These are phyloP conservation scores for Melastoma candidum DNA, from an alignment of 441 rosid genomes.

Conservation along the genomic window DNA sequence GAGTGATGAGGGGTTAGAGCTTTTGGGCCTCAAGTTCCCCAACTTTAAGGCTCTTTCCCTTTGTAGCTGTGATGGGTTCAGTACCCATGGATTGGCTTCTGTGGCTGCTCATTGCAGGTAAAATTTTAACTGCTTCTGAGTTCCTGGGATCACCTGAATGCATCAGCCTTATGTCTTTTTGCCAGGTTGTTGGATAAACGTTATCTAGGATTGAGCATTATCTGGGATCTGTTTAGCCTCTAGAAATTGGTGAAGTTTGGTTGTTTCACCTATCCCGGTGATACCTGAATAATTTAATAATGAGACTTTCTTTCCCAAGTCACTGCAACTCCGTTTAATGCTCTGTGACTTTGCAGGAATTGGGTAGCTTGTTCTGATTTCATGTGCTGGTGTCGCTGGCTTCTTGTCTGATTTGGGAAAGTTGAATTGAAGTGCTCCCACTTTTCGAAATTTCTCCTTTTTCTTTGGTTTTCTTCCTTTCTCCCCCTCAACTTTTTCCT, in stretches of 20 bases:
- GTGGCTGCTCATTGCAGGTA: constrained; percentile 56
- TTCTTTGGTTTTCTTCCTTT: neutral
- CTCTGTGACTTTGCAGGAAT: too few relatives aligned
- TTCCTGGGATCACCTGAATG: neutral
- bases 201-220: too few relatives aligned
- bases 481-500: constrained; percentile 6
- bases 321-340: too few relatives aligned
- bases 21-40: constrained; percentile 35
- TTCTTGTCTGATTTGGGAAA: constrained; percentile 1
- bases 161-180: neutral
- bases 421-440: constrained; percentile 19
- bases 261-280: too few relatives aligned
- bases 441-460: constrained; percentile 7
- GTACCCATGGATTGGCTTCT: constrained; percentile 45
- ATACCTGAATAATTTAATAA: too few relatives aligned
- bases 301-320: too few relatives aligned
- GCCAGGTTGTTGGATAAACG: neutral
- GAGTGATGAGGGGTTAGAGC: constrained; percentile 48
- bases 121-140: neutral
- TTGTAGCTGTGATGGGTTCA: constrained; percentile 57
- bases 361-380: too few relatives aligned
- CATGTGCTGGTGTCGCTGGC: too few relatives aligned
- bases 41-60: constrained; percentile 47
- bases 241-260: too few relatives aligned
- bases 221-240: too few relatives aligned